Evolutionary conservation across 108 stramenopile genomes (phyloP).

Genomic region (Cylindrotheca closterium): DNA sequence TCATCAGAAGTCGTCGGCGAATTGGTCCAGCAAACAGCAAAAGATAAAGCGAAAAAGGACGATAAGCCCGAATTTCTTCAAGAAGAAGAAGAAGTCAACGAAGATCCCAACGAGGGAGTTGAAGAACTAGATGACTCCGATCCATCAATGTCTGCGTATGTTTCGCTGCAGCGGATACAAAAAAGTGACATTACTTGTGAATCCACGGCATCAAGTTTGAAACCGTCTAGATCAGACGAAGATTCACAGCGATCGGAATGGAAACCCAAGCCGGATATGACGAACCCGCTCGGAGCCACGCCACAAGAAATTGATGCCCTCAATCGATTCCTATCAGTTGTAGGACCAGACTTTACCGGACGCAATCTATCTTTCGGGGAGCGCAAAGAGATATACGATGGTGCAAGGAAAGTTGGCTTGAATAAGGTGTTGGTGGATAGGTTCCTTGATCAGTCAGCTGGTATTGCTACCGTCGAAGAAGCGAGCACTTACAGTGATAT

Average conservation of each 20-base stretch:
- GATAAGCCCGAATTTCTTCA: too few relatives aligned
- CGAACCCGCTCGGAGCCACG: constrained; percentile 26
- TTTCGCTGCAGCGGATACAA: not conserved
- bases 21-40: too few relatives aligned
- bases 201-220: not conserved
- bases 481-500: constrained; percentile 1
- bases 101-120: too few relatives aligned
- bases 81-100: too few relatives aligned
- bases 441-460: constrained; percentile 29
- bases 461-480: constrained; percentile 5
- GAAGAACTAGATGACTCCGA: too few relatives aligned
- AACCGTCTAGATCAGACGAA: not conserved
- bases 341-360: constrained; percentile 18
- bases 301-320: constrained; percentile 29
- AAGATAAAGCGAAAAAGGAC: too few relatives aligned
- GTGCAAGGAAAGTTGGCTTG: constrained; percentile 21
- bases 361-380: constrained; percentile 15
- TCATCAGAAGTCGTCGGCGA: too few relatives aligned
- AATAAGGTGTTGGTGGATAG: constrained; percentile 16
- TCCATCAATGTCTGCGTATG: not conserved
- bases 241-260: not conserved
- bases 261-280: not conserved
- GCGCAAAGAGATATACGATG: constrained; percentile 19
- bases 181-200: not conserved
- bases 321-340: constrained; percentile 19